Conservation (phyloP, 2,329 filamentous ascomycete genomes). For the Fusarium sp. region DNA sequence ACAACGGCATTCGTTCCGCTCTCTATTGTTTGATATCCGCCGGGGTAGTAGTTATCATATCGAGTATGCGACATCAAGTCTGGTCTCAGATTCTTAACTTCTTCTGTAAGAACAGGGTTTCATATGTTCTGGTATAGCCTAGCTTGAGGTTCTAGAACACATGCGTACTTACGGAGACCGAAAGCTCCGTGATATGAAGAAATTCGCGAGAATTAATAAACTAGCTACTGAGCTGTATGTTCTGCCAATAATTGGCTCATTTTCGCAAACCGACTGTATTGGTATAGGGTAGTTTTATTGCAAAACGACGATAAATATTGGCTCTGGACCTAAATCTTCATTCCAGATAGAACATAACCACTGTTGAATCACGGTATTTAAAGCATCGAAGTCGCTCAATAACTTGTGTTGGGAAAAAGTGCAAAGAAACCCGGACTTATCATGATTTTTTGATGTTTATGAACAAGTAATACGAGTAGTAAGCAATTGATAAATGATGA, state of each 20-base stretch:
- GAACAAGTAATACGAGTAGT: no score
- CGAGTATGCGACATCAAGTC: neutral
- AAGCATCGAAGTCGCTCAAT: no score
- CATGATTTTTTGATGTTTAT: neutral
- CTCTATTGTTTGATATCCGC: neutral
- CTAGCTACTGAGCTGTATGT: neutral
- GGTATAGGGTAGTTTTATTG: no score
- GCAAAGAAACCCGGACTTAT: no score
- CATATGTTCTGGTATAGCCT: neutral
- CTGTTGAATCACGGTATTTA: no score
- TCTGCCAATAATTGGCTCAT: neutral
- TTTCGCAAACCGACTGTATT: no score
- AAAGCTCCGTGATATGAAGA: neutral
- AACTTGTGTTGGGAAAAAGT: no score
- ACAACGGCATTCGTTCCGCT: neutral
- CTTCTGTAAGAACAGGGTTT: constrained; percentile 7
- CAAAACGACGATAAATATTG: no score
- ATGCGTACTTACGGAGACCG: neutral
- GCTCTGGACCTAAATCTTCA: no score
- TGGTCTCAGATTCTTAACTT: neutral
- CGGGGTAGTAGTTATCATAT: neutral
- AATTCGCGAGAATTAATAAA: neutral
- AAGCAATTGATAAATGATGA: no score
- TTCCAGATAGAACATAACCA: no score
- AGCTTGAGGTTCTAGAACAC: neutral